Conservation (phyloP, 1,139 yeast genomes). For the Debaryomycetaceae sp. region DNA sequence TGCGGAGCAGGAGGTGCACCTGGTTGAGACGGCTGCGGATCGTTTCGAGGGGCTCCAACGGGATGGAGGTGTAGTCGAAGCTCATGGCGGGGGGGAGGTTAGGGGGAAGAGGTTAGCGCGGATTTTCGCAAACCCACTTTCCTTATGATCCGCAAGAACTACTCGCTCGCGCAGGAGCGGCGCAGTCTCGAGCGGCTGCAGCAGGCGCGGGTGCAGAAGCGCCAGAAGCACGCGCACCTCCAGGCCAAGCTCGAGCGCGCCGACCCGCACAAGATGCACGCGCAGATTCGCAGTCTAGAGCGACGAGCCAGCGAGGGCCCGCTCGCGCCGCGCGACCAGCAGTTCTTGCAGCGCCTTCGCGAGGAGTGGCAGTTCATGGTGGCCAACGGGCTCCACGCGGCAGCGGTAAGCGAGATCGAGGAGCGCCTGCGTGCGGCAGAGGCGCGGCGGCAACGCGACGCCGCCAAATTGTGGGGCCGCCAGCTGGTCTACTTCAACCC, state of each 20-base stretch:
- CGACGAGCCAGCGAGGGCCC: slow-evolving; percentile 2
- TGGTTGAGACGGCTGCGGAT: slow-evolving; percentile 41
- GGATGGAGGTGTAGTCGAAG: slow-evolving; percentile 25
- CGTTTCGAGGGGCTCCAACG: slow-evolving; percentile 39
- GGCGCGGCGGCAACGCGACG: slow-evolving; percentile 15
- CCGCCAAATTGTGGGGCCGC: slow-evolving; percentile 31
- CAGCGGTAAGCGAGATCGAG: slow-evolving; percentile 21
- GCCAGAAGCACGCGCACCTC: slow-evolving; percentile 33
- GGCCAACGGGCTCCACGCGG: slow-evolving; percentile 31
- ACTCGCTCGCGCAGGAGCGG: slow-evolving; percentile 40
- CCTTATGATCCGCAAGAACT: slow-evolving; percentile 39
- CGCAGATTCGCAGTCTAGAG: slow-evolving; percentile 25
- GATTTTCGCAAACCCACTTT: neutral
- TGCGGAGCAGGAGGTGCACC: slow-evolving; percentile 40
- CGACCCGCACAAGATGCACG: slow-evolving; percentile 33
- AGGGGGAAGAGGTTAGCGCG: too few relatives aligned
- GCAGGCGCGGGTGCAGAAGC: slow-evolving; percentile 33
- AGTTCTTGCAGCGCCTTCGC: slow-evolving; percentile 21
- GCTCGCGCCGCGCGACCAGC: slow-evolving; percentile 7
- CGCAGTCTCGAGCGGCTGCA: slow-evolving; percentile 34
- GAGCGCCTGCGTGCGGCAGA: slow-evolving; percentile 12
- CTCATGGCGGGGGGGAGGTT: too few relatives aligned
- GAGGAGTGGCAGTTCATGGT: slow-evolving; percentile 40
- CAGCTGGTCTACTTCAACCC: slow-evolving; percentile 42
- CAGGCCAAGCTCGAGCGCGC: slow-evolving; percentile 21